Evolutionary conservation across 805 yeast species (phyloP).

Genomic region (Saccharomyces jurei): DNA sequence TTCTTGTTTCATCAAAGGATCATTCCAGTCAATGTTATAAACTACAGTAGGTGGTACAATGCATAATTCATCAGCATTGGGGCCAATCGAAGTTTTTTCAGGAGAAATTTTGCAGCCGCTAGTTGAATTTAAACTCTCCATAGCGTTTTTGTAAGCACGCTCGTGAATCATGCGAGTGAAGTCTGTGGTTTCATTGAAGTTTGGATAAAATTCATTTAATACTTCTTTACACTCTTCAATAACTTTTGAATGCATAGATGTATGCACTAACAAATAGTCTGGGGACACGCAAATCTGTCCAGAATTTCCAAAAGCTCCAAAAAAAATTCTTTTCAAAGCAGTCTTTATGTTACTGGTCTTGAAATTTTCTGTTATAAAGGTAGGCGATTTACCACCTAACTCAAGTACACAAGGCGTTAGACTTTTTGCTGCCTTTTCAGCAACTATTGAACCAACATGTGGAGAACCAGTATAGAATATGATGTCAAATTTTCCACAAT

Average conservation of each 20-base stretch:
- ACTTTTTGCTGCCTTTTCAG: conserved; percentile 74
- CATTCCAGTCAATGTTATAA: conserved; percentile 54
- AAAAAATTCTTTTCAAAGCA: conserved; percentile 55
- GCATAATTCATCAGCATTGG: conserved; percentile 36
- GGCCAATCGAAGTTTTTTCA: conserved; percentile 36
- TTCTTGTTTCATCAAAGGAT: conserved; percentile 66
- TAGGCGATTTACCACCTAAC: conserved; percentile 91
- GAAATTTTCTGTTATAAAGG: conserved; percentile 49
- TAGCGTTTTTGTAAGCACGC: conserved; percentile 43
- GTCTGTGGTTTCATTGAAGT: conserved; percentile 30
- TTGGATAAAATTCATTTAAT: conserved; percentile 39
- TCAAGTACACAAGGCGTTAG: conserved; percentile 77
- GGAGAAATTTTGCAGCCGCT: conserved; percentile 36
- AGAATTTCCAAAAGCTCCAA: conserved; percentile 72
- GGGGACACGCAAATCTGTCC: conserved; percentile 92
- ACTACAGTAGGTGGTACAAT: conserved; percentile 64
- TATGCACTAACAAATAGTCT: conserved; percentile 72
- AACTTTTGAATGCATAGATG: conserved; percentile 45
- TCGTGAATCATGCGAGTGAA: conserved; percentile 57
- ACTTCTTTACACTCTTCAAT: conserved; percentile 34
- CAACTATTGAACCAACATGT: conserved; percentile 67
- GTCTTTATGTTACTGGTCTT: conserved; percentile 37
- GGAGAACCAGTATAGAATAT: conserved; percentile 82
- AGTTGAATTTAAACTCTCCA: conserved; percentile 37
- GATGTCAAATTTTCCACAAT: conserved; percentile 59